These are phyloP conservation scores for Eucommia ulmoides DNA, from an alignment of 257 asterid species.

Conservation along the genomic window DNA sequence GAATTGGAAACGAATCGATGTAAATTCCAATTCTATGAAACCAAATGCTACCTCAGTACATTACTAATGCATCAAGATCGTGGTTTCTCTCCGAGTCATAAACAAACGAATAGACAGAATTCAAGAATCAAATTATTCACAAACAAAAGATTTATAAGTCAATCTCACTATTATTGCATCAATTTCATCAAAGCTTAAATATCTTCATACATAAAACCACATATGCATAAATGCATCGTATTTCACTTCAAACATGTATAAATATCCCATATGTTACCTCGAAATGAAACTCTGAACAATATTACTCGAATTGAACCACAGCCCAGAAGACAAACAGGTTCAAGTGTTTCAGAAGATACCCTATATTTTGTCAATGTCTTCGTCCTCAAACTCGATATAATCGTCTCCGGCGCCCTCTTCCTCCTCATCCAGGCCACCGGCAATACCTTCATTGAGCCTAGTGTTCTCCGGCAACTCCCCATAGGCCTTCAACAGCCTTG, in stretches of 20 bases:
- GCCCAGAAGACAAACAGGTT: neutral
- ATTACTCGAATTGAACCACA: neutral
- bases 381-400: constrained; percentile 20
- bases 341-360: neutral
- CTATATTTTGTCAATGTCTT: constrained; percentile 18
- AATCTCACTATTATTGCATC: constrained; percentile 19
- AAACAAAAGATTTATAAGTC: too few species aligned
- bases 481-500: constrained; percentile 18
- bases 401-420: constrained; percentile 13
- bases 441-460: constrained; percentile 20
- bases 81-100: too few species aligned
- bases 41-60: too few species aligned
- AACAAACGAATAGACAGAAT: too few species aligned
- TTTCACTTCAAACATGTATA: neutral
- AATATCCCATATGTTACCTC: neutral
- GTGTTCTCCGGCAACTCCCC: constrained; percentile 16
- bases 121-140: too few species aligned
- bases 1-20: too few species aligned
- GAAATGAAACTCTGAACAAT: neutral
- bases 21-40: too few species aligned
- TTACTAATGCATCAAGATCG: too few species aligned
- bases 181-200: constrained; percentile 8
- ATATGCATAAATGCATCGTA: constrained; percentile 5
- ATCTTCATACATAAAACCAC: constrained; percentile 15
- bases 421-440: constrained; percentile 18